Base-by-base conservation (phyloP, 2,329 filamentous ascomycete genomes). In the Stagonosporopsis tanaceti region DNA sequence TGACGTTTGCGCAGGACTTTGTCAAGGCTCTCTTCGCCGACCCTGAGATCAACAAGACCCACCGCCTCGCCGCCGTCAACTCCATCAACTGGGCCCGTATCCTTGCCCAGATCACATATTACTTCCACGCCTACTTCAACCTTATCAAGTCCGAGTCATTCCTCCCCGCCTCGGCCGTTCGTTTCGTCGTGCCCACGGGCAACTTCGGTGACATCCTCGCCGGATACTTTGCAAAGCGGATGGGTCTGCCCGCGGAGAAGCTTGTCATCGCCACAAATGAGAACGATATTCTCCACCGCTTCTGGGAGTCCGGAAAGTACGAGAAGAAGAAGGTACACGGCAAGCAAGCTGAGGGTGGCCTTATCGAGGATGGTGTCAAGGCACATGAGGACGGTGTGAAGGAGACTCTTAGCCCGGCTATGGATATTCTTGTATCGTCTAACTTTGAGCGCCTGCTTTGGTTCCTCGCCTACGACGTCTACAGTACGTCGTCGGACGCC, bases 41-140 rank as follows among this genome's bases (percentile, higher is more conserved):
- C 69, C 82, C 89, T 2, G 88, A 93, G 53, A 90, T 91, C 75
- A 98, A 98, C 82, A 81, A 85, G 66, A 87, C 86, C 2, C 87
- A 94, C 72, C 92, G 92, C 66, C 89, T 98, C 40, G 94, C 91
- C 38, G 94, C 95, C 40, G 92, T 98, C 66, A 98, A 98, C 82
- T 95, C 91, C 42, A 98, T 98, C 80, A 98, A 98, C 81, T 97
- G 90, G 86, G 91, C 93, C 2, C 86, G 95, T 67, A 98, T 99
- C 67, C 85, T 99, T 35, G 94, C 95, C 12, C 95, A 99, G 80
- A 97, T 96, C 63, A 92, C 92, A 59, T 98, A 97, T 84, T 99
- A 97, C 83, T 96, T 97, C 82, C 84, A 95, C 78, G 88, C 95
- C 12, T 98, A 98, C 83, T 97, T 97, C 79, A 81, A 88, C 14